Evolutionary conservation across 2,329 filamentous ascomycete species (phyloP).

Genomic region (Colletotrichum viniferum): DNA sequence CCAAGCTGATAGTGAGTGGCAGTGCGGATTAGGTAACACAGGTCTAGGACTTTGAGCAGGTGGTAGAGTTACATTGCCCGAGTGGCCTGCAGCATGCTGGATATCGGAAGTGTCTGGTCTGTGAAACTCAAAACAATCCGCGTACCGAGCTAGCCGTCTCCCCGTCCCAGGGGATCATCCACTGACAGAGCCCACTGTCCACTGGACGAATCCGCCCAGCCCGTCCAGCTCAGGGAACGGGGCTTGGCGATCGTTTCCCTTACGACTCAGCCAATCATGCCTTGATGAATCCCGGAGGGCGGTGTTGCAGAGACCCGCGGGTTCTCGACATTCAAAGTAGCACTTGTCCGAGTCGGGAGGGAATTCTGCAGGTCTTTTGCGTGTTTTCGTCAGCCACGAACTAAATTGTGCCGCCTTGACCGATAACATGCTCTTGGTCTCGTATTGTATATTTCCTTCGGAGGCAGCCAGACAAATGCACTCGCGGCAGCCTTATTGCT

Average conservation of each 20-base stretch:
- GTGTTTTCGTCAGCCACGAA: conserved; percentile 12
- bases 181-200: background rate
- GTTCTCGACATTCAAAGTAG: background rate
- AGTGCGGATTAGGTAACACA: conserved; percentile 17
- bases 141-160: conserved; percentile 12
- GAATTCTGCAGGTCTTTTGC: background rate
- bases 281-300: background rate
- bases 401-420: background rate
- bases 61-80: background rate
- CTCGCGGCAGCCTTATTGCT: background rate
- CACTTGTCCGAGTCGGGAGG: conserved; percentile 9
- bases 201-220: conserved; percentile 4
- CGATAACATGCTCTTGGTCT: background rate
- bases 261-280: conserved; percentile 13
- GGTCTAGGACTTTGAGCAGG: background rate
- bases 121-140: conserved; percentile 16
- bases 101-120: conserved; percentile 13
- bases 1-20: conserved; percentile 1
- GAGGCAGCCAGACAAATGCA: background rate
- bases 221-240: conserved; percentile 3
- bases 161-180: background rate
- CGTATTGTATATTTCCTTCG: background rate
- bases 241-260: conserved; percentile 16
- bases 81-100: background rate
- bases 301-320: background rate